Percentiles rank a stretch among this genome's conserved stretches.
Conservation (phyloP, 2,329 filamentous ascomycete species). For the Aureobasidium sp. region DNA sequence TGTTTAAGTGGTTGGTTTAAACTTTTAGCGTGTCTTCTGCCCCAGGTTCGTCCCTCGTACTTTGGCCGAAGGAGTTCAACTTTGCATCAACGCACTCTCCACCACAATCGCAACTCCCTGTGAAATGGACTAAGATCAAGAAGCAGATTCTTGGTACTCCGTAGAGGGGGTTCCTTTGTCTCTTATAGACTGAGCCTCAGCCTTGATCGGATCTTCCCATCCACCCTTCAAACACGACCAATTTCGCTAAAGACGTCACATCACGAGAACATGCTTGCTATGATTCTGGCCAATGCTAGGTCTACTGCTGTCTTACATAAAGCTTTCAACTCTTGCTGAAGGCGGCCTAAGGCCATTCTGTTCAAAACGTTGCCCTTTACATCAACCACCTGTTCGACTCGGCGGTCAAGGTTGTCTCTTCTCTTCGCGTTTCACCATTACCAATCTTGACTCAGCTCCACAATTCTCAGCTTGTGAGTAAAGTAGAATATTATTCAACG, state of each 20-base stretch:
- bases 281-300: neutral
- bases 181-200: too few species aligned
- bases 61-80: too few species aligned
- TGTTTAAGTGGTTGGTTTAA: too few species aligned
- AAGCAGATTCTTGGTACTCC: too few species aligned
- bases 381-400: neutral
- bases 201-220: neutral
- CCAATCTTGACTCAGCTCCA: neutral
- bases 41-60: too few species aligned
- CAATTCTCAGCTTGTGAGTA: neutral
- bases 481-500: neutral
- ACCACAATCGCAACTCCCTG: too few species aligned
- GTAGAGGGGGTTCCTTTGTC: too few species aligned
- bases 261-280: neutral
- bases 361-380: neutral
- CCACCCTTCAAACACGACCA: neutral
- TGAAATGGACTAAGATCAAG: too few species aligned
- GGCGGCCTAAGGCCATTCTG: neutral
- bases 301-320: neutral
- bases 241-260: neutral
- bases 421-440: neutral
- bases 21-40: too few species aligned
- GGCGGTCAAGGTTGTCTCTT: neutral
- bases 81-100: too few species aligned
- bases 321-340: neutral